Conservation (phyloP, 805 yeast genomes). For the Blastobotrys americana region DNA sequence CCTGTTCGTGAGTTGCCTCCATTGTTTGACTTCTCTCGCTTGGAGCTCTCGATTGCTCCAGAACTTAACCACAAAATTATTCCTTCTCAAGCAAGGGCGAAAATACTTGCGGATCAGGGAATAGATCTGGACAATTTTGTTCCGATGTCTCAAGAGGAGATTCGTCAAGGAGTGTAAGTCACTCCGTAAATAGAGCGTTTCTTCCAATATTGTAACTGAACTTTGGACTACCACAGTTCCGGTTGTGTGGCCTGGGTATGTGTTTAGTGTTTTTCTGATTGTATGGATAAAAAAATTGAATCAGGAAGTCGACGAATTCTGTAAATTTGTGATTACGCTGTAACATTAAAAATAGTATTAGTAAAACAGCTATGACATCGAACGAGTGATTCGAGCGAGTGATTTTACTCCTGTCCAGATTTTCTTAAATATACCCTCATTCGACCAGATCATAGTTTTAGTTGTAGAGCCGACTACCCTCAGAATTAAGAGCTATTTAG, state of each 20-base stretch:
- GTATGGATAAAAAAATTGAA: background rate
- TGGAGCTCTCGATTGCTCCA: slow-evolving; percentile 45
- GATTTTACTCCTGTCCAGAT: no score
- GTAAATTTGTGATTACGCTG: background rate
- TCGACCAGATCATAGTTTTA: no score
- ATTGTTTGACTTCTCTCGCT: slow-evolving; percentile 68
- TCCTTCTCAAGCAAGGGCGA: slow-evolving; percentile 38
- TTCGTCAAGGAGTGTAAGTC: slow-evolving; percentile 7
- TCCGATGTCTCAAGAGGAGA: slow-evolving; percentile 36
- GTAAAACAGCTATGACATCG: background rate
- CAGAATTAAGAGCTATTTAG: no score
- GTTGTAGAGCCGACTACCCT: no score
- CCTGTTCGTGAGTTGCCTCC: slow-evolving; percentile 70
- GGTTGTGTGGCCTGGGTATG: background rate
- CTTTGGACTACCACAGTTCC: no score
- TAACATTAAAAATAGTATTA: background rate
- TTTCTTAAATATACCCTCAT: no score
- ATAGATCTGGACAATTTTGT: slow-evolving; percentile 50
- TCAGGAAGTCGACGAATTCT: background rate
- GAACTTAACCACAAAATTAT: slow-evolving; percentile 34
- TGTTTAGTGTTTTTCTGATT: background rate
- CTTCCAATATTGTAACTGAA: no score
- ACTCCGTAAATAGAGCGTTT: no score
- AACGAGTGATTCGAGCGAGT: no score
- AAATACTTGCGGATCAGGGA: slow-evolving; percentile 33